Conservation (phyloP, 805 yeast genomes). For the Wickerhamiella kurtzmanii region DNA sequence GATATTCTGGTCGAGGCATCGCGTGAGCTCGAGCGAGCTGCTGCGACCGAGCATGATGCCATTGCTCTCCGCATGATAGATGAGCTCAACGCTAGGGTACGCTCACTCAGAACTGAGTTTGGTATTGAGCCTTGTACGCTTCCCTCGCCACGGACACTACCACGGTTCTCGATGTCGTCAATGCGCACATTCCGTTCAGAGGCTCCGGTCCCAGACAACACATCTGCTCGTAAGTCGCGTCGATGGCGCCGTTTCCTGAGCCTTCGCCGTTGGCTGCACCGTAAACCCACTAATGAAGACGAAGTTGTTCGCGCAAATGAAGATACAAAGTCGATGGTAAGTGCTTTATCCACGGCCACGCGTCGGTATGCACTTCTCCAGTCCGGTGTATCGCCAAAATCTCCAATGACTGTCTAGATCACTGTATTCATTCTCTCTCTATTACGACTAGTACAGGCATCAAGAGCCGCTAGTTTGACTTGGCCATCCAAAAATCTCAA, state of each 20-base stretch:
- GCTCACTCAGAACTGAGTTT: not conserved
- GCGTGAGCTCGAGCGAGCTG: not conserved
- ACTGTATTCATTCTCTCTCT: no score
- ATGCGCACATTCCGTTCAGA: not conserved
- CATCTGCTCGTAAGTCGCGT: not conserved
- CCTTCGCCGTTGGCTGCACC: not conserved
- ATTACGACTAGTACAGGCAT: no score
- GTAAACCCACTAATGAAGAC: not conserved
- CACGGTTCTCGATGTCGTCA: not conserved
- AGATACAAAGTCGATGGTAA: not conserved
- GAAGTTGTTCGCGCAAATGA: not conserved
- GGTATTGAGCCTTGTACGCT: not conserved
- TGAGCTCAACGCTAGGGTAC: not conserved
- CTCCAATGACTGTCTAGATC: not conserved
- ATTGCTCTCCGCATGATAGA: not conserved
- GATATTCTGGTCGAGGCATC: not conserved
- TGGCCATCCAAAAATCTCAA: no score
- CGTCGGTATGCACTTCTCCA: not conserved
- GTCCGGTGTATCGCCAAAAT: not conserved
- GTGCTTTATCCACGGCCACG: not conserved
- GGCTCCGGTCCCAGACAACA: not conserved
- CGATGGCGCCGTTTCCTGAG: not conserved
- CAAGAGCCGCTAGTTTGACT: no score
- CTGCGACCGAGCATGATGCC: not conserved
- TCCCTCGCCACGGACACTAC: not conserved